Evolutionary conservation across 202 grass and related monocot species (phyloP).

Genomic region (Hordeum pubiflorum): DNA sequence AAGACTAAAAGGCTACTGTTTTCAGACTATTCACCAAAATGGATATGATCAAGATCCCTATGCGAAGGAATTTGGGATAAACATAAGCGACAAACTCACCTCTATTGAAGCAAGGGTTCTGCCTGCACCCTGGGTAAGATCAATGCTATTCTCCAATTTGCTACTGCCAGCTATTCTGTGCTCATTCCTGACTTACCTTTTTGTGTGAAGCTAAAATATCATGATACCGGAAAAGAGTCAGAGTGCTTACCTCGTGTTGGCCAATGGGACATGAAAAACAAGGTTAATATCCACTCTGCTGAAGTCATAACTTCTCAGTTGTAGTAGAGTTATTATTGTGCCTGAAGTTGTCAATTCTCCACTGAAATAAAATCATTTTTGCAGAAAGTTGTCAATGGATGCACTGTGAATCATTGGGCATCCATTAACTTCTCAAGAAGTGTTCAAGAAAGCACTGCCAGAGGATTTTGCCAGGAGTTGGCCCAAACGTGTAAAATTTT

Average conservation of each 20-base stretch:
- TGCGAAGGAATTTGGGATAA: conserved; percentile 95
- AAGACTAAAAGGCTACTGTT: conserved; percentile 11
- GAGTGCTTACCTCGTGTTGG: conserved; percentile 93
- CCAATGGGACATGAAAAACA: conserved; percentile 99
- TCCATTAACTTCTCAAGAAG: conserved; percentile 67
- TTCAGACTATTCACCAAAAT: conserved; percentile 92
- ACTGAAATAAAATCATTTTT: background rate
- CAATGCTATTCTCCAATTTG: background rate
- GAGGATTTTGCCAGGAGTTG: conserved; percentile 7
- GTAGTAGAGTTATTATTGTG: background rate
- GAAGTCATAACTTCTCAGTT: background rate
- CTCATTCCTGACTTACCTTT: background rate
- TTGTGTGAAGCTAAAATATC: conserved; percentile 68
- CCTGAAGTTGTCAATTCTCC: background rate
- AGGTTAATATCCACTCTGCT: conserved; percentile 38
- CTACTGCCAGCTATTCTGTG: background rate
- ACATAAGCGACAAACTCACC: conserved; percentile 83
- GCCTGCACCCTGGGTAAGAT: conserved; percentile 90
- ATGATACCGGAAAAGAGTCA: conserved; percentile 91
- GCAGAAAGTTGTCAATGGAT: conserved; percentile 78
- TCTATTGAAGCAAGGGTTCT: conserved; percentile 93
- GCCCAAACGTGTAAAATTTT: background rate
- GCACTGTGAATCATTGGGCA: conserved; percentile 54
- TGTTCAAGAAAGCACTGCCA: conserved; percentile 57
- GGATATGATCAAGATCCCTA: conserved; percentile 93